Evolutionary conservation across 139 green algal genomes (phyloP).

Genomic region (Limnomonas spitsbergensis): DNA sequence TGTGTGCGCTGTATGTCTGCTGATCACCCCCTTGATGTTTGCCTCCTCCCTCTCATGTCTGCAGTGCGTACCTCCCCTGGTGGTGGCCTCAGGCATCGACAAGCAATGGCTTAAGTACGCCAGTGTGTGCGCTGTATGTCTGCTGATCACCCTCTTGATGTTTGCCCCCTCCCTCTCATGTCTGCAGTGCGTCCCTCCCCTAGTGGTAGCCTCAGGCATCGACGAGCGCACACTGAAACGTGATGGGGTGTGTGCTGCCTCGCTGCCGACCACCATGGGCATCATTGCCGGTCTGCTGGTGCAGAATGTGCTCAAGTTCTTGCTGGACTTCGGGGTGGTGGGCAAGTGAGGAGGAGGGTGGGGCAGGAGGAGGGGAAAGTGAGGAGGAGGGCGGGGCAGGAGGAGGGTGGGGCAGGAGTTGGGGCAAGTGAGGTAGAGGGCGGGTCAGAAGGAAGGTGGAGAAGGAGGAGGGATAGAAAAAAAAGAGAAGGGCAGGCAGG

Average conservation of each 20-base stretch:
- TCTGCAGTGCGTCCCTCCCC: slow-evolving; percentile 62
- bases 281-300: slow-evolving; percentile 94
- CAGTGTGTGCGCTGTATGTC: slow-evolving; percentile 92
- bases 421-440: too few species aligned
- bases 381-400: too few species aligned
- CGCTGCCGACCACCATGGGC: slow-evolving; percentile 96
- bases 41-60: too few species aligned
- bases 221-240: slow-evolving; percentile 94
- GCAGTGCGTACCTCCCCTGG: slow-evolving; percentile 64
- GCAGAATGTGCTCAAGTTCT: slow-evolving; percentile 90
- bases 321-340: slow-evolving; percentile 84
- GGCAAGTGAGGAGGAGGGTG: neutral
- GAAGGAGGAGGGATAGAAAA: too few species aligned
- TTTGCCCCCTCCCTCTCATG: too few species aligned
- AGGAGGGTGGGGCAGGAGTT: too few species aligned
- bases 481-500: too few species aligned
- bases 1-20: too few species aligned
- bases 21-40: too few species aligned
- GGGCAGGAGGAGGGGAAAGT: too few species aligned
- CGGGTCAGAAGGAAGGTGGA: too few species aligned
- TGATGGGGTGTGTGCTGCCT: slow-evolving; percentile 94
- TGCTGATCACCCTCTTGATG: slow-evolving; percentile 98
- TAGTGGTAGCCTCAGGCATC: slow-evolving; percentile 75
- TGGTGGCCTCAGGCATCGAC: slow-evolving; percentile 81
- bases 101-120: slow-evolving; percentile 94